A percentile compares a stretch with the other conserved stretches of the same genome.
These are phyloP conservation scores for Pseudogymnoascus sp. DNA, from an alignment of 2,329 filamentous ascomycete species.

Conservation along the genomic window DNA sequence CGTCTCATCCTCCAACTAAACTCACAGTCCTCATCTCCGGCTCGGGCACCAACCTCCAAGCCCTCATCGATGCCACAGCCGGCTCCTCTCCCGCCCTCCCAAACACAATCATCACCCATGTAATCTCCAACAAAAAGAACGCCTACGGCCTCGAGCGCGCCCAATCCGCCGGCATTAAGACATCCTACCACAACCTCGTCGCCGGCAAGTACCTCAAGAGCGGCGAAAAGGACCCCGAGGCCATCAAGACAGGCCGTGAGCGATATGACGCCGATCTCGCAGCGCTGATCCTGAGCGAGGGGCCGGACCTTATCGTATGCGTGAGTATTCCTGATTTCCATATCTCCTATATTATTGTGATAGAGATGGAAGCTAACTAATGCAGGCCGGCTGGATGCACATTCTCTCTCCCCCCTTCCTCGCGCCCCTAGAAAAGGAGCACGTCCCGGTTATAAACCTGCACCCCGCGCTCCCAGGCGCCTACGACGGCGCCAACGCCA, in stretches of 20 bases:
- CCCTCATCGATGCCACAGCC: slow-evolving; percentile 40
- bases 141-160: slow-evolving; percentile 59
- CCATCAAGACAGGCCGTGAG: slow-evolving; percentile 42
- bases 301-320: slow-evolving; percentile 57
- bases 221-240: slow-evolving; percentile 36
- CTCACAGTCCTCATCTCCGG: slow-evolving; percentile 58
- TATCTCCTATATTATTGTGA: not conserved
- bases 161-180: slow-evolving; percentile 49
- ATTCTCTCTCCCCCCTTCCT: slow-evolving; percentile 56
- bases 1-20: slow-evolving; percentile 17
- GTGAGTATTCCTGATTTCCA: slow-evolving; percentile 16
- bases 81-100: slow-evolving; percentile 33
- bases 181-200: slow-evolving; percentile 57
- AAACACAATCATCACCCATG: slow-evolving; percentile 44
- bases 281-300: slow-evolving; percentile 41
- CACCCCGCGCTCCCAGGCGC: slow-evolving; percentile 59
- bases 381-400: slow-evolving; percentile 57
- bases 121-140: slow-evolving; percentile 57
- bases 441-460: slow-evolving; percentile 57
- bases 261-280: slow-evolving; percentile 62
- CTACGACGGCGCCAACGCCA: slow-evolving; percentile 71
- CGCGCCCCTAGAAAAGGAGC: slow-evolving; percentile 44
- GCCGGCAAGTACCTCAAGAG: slow-evolving; percentile 44
- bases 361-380: not conserved
- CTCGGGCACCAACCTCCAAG: slow-evolving; percentile 64